Conservation (phyloP, 1,139 yeast species). For the Tardiomyces digboiensis region DNA sequence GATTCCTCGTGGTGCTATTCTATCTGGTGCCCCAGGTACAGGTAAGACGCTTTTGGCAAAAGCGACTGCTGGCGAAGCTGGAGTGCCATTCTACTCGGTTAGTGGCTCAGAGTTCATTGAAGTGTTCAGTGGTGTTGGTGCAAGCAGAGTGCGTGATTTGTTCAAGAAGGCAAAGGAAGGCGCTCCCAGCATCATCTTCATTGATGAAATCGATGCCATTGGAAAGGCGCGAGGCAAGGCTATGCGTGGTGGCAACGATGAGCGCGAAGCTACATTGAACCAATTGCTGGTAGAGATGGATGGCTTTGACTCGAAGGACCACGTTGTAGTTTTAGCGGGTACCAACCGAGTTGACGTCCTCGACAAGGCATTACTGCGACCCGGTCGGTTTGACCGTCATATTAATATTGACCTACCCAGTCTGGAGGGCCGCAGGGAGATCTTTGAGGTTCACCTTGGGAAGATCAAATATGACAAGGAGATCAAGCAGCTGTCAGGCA, state of each 20-base stretch:
- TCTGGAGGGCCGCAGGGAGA: constrained; percentile 85
- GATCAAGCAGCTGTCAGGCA: constrained; percentile 57
- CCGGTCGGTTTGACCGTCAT: constrained; percentile 96
- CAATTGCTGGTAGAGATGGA: constrained; percentile 97
- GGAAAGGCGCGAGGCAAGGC: constrained; percentile 90
- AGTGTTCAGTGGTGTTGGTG: constrained; percentile 99
- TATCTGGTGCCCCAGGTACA: constrained; percentile 99
- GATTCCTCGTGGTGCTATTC: constrained; percentile 95
- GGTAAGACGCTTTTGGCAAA: constrained; percentile 97
- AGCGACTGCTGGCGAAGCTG: constrained; percentile 99
- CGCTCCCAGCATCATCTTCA: constrained; percentile 90
- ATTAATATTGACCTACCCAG: constrained; percentile 89
- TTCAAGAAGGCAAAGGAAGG: constrained; percentile 87
- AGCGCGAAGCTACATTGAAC: constrained; percentile 91
- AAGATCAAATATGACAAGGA: constrained; percentile 48
- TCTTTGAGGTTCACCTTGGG: constrained; percentile 74
- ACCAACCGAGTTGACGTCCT: constrained; percentile 92
- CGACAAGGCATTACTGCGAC: constrained; percentile 89
- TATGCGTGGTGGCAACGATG: constrained; percentile 75
- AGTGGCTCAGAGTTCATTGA: constrained; percentile 98
- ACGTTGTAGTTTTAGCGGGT: constrained; percentile 95
- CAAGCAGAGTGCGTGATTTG: constrained; percentile 91
- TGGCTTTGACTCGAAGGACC: constrained; percentile 84
- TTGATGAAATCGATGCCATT: constrained; percentile 97
- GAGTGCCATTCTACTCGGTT: constrained; percentile 90